Percentiles rank a stretch among this genome's conserved stretches.
Conservation (phyloP, 2,329 filamentous ascomycete species). For the Leptosphaerulina australis region DNA sequence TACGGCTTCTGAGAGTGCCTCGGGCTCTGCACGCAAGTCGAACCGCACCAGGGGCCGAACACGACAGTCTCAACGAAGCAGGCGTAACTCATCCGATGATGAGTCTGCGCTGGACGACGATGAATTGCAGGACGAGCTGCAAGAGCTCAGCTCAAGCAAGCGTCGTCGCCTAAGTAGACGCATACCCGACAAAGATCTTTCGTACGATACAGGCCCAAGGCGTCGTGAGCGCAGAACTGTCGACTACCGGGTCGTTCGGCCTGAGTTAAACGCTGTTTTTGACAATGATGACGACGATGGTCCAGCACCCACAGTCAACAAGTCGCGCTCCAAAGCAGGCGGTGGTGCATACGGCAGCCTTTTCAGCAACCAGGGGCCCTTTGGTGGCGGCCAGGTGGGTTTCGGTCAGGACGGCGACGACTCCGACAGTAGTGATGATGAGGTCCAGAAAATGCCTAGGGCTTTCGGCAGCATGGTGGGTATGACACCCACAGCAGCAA, state of each 20-base stretch:
- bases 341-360: conserved; percentile 70
- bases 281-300: conserved; percentile 78
- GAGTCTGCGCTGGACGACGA: conserved; percentile 56
- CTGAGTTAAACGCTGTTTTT: conserved; percentile 71
- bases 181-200: conserved; percentile 52
- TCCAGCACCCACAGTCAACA: conserved; percentile 69
- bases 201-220: conserved; percentile 61
- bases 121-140: conserved; percentile 62
- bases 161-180: conserved; percentile 42
- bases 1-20: conserved; percentile 48
- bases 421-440: conserved; percentile 96
- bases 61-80: conserved; percentile 53
- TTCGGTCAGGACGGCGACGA: conserved; percentile 79
- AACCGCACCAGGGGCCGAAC: conserved; percentile 57
- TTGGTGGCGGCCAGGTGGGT: conserved; percentile 84
- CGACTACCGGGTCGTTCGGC: conserved; percentile 84
- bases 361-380: conserved; percentile 90
- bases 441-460: conserved; percentile 68
- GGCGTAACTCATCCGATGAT: conserved; percentile 55
- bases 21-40: conserved; percentile 56
- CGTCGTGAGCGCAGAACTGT: conserved; percentile 70
- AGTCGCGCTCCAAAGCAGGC: conserved; percentile 67
- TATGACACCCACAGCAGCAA: conserved; percentile 64
- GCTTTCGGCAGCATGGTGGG: conserved; percentile 65
- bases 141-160: conserved; percentile 62